Percentiles rank a stretch among this genome's conserved stretches.
Conservation (phyloP, 2,329 filamentous ascomycete species). For the Elsinoe fawcettii region DNA sequence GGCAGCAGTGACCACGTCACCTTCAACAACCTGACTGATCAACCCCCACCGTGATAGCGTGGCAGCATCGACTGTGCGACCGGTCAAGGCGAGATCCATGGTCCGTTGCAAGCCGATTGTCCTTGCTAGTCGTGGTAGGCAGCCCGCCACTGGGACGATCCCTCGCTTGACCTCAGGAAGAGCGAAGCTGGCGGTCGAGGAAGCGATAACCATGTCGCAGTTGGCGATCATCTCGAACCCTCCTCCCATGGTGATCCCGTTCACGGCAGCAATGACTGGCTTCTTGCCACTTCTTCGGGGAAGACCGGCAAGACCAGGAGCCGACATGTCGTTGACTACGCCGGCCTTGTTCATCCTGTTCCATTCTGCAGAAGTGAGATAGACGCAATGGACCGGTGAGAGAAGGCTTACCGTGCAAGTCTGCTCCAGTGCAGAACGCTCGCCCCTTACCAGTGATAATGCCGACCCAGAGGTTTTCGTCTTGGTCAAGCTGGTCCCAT, state of each 20-base stretch:
- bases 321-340: constrained; percentile 23
- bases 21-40: constrained; percentile 34
- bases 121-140: constrained; percentile 45
- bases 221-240: constrained; percentile 51
- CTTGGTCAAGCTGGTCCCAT: constrained; percentile 47
- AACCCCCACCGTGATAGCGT: constrained; percentile 38
- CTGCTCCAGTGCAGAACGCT: constrained; percentile 50
- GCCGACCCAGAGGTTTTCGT: constrained; percentile 26
- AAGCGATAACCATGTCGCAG: constrained; percentile 50
- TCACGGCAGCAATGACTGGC: constrained; percentile 53
- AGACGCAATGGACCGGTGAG: not conserved
- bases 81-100: constrained; percentile 44
- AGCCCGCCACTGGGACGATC: constrained; percentile 47
- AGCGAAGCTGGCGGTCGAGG: constrained; percentile 44
- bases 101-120: constrained; percentile 43
- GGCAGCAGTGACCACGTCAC: constrained; percentile 20
- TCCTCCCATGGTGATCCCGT: constrained; percentile 50
- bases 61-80: constrained; percentile 38
- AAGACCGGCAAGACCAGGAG: constrained; percentile 48
- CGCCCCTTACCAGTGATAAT: constrained; percentile 47
- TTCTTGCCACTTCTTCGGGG: constrained; percentile 52
- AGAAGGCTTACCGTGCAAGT: constrained; percentile 42
- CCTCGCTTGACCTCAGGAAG: constrained; percentile 49
- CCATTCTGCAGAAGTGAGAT: constrained; percentile 21
- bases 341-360: constrained; percentile 22